These are phyloP conservation scores for Hortiboletus rubellus DNA, from an alignment of 1,284 basidiomycete species.

Conservation along the genomic window DNA sequence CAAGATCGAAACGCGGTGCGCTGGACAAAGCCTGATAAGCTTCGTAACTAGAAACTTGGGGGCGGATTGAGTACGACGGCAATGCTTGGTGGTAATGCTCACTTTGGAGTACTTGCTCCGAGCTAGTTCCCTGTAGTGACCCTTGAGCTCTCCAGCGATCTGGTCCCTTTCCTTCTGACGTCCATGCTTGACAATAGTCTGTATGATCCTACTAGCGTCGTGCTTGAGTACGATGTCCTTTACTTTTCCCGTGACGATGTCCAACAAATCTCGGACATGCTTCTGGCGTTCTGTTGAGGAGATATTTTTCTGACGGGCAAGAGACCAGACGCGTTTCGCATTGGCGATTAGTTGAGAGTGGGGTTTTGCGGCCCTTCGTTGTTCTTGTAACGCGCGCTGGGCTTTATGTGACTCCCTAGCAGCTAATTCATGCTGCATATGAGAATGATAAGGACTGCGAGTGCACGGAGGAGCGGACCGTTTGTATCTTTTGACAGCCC, in stretches of 20 bases:
- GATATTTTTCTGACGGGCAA: conserved; percentile 73
- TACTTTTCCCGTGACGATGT: conserved; percentile 72
- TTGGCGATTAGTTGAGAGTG: conserved; percentile 71
- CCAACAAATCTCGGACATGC: conserved; percentile 71
- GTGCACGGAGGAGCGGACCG: conserved; percentile 40
- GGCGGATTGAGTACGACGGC: neutral
- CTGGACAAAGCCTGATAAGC: conserved; percentile 75
- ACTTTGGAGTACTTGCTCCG: conserved; percentile 91
- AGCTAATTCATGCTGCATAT: conserved; percentile 38
- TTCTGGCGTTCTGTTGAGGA: conserved; percentile 70
- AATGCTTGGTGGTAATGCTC: conserved; percentile 14
- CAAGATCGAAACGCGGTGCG: conserved; percentile 71
- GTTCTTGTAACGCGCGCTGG: conserved; percentile 61
- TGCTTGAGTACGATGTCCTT: conserved; percentile 87
- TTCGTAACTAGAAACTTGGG: conserved; percentile 80
- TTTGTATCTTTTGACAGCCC: conserved; percentile 49
- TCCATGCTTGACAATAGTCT: conserved; percentile 84
- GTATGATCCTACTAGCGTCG: conserved; percentile 85
- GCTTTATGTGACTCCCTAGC: conserved; percentile 65
- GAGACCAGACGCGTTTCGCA: conserved; percentile 83
- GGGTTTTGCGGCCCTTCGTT: conserved; percentile 74
- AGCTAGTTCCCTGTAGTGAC: conserved; percentile 72
- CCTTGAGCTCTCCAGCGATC: conserved; percentile 79
- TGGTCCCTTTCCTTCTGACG: conserved; percentile 75
- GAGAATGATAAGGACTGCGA: neutral